Evolutionary conservation across 2,329 filamentous ascomycete species (phyloP).

Genomic region (Lachnellula arida): DNA sequence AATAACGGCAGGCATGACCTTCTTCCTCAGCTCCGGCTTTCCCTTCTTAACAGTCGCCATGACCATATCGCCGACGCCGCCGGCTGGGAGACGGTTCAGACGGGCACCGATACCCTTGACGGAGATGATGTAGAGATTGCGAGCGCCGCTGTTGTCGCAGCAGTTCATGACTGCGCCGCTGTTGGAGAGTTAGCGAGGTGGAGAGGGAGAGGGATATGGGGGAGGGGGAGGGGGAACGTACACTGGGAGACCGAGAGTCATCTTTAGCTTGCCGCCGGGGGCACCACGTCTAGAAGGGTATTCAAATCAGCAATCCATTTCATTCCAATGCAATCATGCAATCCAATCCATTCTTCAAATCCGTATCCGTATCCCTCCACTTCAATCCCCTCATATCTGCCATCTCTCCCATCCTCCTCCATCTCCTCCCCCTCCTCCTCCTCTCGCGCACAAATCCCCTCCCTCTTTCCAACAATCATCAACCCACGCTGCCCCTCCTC

Average conservation of each 20-base stretch:
- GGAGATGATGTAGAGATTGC: slow-evolving; percentile 99
- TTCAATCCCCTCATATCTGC: background rate
- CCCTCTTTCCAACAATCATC: background rate
- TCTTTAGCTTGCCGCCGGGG: slow-evolving; percentile 99
- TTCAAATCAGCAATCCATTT: slow-evolving; percentile 10
- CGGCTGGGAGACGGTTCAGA: slow-evolving; percentile 94
- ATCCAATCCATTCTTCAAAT: background rate
- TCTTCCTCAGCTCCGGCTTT: slow-evolving; percentile 99
- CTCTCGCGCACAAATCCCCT: background rate
- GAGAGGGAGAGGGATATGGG: slow-evolving; percentile 14
- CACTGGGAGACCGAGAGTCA: slow-evolving; percentile 99
- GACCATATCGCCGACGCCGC: slow-evolving; percentile 99
- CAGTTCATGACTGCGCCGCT: slow-evolving; percentile 99
- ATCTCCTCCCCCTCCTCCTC: background rate
- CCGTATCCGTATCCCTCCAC: slow-evolving; percentile 7
- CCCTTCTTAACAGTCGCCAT: slow-evolving; percentile 99
- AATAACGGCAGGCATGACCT: slow-evolving; percentile 99
- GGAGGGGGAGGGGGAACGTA: too few relatives aligned
- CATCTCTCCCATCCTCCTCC: background rate
- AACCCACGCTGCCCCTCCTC: background rate
- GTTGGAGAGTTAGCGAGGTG: background rate
- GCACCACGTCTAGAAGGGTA: slow-evolving; percentile 63
- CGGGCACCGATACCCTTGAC: slow-evolving; percentile 98
- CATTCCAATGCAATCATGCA: background rate
- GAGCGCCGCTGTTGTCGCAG: slow-evolving; percentile 98